Conservation (phyloP, 441 rosid genomes). For the Gossypium gossypioides region DNA sequence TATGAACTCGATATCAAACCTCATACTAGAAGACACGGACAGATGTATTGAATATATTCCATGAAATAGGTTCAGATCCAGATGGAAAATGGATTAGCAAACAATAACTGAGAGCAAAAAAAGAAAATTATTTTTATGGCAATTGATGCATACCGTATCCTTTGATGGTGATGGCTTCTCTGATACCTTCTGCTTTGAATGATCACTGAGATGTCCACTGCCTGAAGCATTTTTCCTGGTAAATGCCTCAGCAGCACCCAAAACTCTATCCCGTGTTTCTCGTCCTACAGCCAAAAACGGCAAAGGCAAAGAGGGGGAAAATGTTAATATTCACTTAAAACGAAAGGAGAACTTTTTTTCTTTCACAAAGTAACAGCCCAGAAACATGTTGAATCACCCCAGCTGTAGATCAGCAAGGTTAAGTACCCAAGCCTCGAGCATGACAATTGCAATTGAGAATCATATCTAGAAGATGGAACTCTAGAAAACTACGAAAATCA, state of each 20-base stretch:
- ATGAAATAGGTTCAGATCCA: neutral
- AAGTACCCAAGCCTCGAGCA: neutral
- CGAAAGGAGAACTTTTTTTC: neutral
- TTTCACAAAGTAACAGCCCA: neutral
- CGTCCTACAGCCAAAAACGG: conserved; percentile 29
- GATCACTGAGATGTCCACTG: conserved; percentile 37
- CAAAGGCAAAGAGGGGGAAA: neutral
- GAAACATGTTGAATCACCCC: neutral
- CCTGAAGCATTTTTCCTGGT: conserved; percentile 39
- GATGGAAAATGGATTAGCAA: neutral
- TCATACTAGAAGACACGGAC: neutral
- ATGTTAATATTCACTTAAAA: neutral
- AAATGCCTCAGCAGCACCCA: conserved; percentile 69
- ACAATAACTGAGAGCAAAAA: neutral
- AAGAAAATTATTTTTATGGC: too few species aligned
- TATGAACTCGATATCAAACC: neutral
- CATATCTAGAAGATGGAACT: neutral
- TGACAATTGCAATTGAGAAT: neutral
- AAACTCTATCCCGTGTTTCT: conserved; percentile 54
- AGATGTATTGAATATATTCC: neutral
- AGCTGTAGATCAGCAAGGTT: neutral
- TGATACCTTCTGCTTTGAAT: conserved; percentile 34
- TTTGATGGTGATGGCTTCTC: conserved; percentile 41
- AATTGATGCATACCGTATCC: conserved; percentile 22
- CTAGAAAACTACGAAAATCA: neutral